Evolutionary conservation across 192 early-diverging fungal genomes (phyloP), one percentile per base, ranked within the genome.

Genomic region (Diversispora eburnea): DNA sequence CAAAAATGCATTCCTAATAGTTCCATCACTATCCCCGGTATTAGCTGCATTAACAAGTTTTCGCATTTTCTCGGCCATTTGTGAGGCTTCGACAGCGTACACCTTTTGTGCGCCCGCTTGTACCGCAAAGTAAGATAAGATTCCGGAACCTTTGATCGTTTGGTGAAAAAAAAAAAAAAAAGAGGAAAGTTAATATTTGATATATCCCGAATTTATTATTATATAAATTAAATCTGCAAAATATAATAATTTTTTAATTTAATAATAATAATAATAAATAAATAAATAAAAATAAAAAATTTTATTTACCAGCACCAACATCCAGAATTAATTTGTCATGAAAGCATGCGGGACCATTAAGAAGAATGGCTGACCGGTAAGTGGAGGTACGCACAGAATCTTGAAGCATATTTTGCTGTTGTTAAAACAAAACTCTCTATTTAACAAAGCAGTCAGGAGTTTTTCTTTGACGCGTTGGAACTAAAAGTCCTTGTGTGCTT

Each of bases 401-500:
- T 83, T 95, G 91, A 13, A 98, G 88, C 96, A 98, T 98, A 80
- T 98, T 98, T 88, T 96, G 94, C 91, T 97, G 84, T n/a, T 75
- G 66, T 82, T 79, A 25, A 82, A 80, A 78, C 80, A 81, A 55
- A 77, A 78, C 52, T 76, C 76, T 62, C 64, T 66, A 46, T 66
- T 66, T 66, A 66, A 66, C 64, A 66, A 62, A n/a, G 46, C 43
- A 17, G 25, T 46, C 64, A 66, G 64, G 64, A 66, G 46, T 66
- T 66, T 61, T 45, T 66, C 19, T 20, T 66, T 66, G 33, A 57
- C 56, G n/a, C 20, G 68, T 70, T 57, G 68, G 51, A 70, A 70
- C 51, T 70, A 58, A 46, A 20, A 65, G 43, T 65, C 42, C 43
- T 65, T 48, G 47, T 42, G 52, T 57, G 33, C 56, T 54, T 58